Evolutionary conservation across 805 yeast genomes (phyloP).

Genomic region (Yamadazyma phyllophila): DNA sequence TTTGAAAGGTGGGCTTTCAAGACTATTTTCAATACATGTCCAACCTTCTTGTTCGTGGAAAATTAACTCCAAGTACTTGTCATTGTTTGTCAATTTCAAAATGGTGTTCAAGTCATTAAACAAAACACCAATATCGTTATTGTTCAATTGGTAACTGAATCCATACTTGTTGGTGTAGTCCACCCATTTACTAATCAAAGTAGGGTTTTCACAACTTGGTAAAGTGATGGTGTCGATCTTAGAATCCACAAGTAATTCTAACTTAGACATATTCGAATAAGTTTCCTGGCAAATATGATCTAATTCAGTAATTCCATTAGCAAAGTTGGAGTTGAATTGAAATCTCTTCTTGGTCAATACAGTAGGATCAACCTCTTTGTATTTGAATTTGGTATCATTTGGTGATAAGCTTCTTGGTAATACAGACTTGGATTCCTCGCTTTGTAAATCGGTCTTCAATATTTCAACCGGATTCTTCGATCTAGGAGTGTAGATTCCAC

Average conservation of each 20-base stretch:
- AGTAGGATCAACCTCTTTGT: constrained; percentile 61
- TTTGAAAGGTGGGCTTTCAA: constrained; percentile 42
- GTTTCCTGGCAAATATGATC: constrained; percentile 38
- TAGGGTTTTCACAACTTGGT: constrained; percentile 54
- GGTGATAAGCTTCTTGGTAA: constrained; percentile 91
- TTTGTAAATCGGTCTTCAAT: constrained; percentile 63
- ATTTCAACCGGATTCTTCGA: constrained; percentile 66
- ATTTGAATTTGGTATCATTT: constrained; percentile 83
- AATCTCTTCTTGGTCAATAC: constrained; percentile 29
- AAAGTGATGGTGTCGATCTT: constrained; percentile 33
- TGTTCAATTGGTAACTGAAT: constrained; percentile 85
- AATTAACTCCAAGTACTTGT: constrained; percentile 62
- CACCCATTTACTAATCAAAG: constrained; percentile 91
- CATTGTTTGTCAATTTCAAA: constrained; percentile 63
- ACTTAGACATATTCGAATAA: constrained; percentile 38
- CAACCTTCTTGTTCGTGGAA: constrained; percentile 45
- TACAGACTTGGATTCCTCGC: constrained; percentile 64
- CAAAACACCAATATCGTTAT: constrained; percentile 85
- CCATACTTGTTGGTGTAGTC: constrained; percentile 97
- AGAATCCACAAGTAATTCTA: constrained; percentile 38
- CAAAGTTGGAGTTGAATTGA: constrained; percentile 38
- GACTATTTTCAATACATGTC: constrained; percentile 46
- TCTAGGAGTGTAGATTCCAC: constrained; percentile 58
- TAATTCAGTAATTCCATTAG: constrained; percentile 37
- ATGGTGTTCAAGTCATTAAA: constrained; percentile 85